These are phyloP conservation scores for Vitellaria paradoxa DNA, from an alignment of 179 eudicot genomes.

Conservation along the genomic window DNA sequence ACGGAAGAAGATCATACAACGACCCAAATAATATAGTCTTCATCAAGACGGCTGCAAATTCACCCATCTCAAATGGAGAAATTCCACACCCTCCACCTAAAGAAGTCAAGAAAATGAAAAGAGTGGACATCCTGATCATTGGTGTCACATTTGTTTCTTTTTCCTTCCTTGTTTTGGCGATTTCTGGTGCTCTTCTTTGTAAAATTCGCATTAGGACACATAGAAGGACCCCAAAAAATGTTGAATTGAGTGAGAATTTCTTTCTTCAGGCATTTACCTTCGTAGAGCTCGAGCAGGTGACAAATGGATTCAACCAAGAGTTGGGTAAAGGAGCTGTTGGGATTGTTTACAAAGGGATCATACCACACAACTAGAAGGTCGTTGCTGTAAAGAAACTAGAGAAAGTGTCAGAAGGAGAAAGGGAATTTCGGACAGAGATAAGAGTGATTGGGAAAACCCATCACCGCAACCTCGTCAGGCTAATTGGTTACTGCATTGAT, in stretches of 20 bases:
- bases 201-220: constrained; percentile 9
- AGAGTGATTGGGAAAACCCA: constrained; percentile 30
- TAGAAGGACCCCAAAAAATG: constrained; percentile 11
- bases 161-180: constrained; percentile 7
- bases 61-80: not conserved
- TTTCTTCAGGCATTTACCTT: constrained; percentile 20
- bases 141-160: constrained; percentile 5
- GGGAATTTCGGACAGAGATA: constrained; percentile 31
- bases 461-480: constrained; percentile 32
- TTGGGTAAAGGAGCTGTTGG: constrained; percentile 33
- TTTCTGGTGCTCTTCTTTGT: constrained; percentile 9
- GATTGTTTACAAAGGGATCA: constrained; percentile 25
- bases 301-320: constrained; percentile 27
- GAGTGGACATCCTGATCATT: constrained; percentile 12
- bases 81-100: not conserved
- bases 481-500: constrained; percentile 31
- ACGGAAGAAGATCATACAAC: constrained; percentile 16
- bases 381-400: constrained; percentile 38
- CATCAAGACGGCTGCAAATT: constrained; percentile 12
- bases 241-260: constrained; percentile 17
- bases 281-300: constrained; percentile 18
- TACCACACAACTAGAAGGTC: constrained; percentile 1
- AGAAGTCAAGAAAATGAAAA: not conserved
- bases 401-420: constrained; percentile 27
- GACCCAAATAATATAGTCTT: not conserved